Evolutionary conservation across 306 rosid species (phyloP), one percentile per base, ranked within the genome.

Genomic region (Lagenaria siceraria): DNA sequence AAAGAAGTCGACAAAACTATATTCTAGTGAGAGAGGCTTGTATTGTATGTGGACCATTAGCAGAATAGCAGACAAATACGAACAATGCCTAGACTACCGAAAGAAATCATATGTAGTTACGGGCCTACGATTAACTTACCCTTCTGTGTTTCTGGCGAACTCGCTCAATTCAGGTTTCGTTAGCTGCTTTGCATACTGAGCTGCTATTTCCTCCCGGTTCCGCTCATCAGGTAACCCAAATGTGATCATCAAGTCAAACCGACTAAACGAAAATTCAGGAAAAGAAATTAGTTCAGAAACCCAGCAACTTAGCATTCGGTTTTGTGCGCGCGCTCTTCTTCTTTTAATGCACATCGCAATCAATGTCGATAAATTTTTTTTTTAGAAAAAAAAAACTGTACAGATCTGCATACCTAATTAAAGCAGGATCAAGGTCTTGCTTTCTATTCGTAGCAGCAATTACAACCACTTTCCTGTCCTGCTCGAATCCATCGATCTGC

Each of bases 401-500:
- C 13, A 42, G 13, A 70, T 43, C n/a, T 7, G 56, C 11, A 78
- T 59, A 89, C 98, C 97, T 94, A 72, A 91, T 87, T 76, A 94
- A 81, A 49, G 98, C 98, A 3, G 90, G 96, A 80, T 91, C 96
- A 29, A 94, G 98, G 79, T 94, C 98, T 87, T 94, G 96, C 84
- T 94, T 91, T 86, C 95, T 86, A 83, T 94, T 94, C 79, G 97
- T 94, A 36, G 98, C 98, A 77, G 94, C 97, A 84, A 94, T 90
- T 63, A 94, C 97, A 62, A 91, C 86, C 64, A 94, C 97, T 81
- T 88, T 91, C 80, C 90, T 94, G 80, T 86, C 93, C 85, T 94
- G 98, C 81, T 91, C 98, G 79, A 91, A 94, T 46, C 98, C 98
- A 85, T 94, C 98, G 76, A 94, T 91, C 97, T 94, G 96, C 83